A percentile compares a stretch with the other conserved stretches of the same genome.
Evolutionary conservation across 2,329 filamentous ascomycete genomes (phyloP).

Genomic region (Aureobasidium sp.): DNA sequence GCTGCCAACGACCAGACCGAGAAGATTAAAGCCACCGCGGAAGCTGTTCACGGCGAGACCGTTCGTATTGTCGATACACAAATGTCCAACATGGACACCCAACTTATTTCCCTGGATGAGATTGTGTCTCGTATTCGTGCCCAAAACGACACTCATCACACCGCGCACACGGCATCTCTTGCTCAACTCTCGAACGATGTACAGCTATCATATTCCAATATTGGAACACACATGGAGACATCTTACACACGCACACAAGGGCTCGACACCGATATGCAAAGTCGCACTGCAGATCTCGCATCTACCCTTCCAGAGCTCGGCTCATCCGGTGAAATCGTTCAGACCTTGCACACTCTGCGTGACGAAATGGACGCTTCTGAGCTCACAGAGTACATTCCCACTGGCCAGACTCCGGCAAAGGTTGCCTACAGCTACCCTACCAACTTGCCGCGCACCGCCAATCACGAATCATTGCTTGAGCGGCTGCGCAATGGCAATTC

Average conservation of each 20-base stretch:
- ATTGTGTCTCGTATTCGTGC: conserved; percentile 76
- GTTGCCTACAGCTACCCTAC: conserved; percentile 73
- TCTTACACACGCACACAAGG: conserved; percentile 61
- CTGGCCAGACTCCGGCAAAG: conserved; percentile 80
- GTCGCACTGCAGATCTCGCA: conserved; percentile 52
- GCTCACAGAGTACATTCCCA: conserved; percentile 75
- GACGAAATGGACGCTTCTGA: conserved; percentile 57
- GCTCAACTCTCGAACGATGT: conserved; percentile 59
- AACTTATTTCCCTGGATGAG: conserved; percentile 84
- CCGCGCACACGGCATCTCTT: conserved; percentile 61
- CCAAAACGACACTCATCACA: conserved; percentile 73
- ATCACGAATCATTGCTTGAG: conserved; percentile 51
- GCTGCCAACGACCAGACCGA: conserved; percentile 71
- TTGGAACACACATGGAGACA: conserved; percentile 62
- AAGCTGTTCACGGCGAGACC: conserved; percentile 84
- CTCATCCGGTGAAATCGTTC: conserved; percentile 50
- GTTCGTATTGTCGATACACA: conserved; percentile 85
- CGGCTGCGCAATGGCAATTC: conserved; percentile 38
- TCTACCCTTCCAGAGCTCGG: conserved; percentile 56
- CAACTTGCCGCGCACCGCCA: conserved; percentile 67
- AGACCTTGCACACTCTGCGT: conserved; percentile 65
- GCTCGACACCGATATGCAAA: conserved; percentile 61
- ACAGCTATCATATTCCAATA: conserved; percentile 63
- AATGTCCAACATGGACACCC: conserved; percentile 75
- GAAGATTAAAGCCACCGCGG: conserved; percentile 76